phyloP scores from a whole-genome alignment of 2,329 filamentous ascomycete species.

The Nakataea oryzae region DNA sequence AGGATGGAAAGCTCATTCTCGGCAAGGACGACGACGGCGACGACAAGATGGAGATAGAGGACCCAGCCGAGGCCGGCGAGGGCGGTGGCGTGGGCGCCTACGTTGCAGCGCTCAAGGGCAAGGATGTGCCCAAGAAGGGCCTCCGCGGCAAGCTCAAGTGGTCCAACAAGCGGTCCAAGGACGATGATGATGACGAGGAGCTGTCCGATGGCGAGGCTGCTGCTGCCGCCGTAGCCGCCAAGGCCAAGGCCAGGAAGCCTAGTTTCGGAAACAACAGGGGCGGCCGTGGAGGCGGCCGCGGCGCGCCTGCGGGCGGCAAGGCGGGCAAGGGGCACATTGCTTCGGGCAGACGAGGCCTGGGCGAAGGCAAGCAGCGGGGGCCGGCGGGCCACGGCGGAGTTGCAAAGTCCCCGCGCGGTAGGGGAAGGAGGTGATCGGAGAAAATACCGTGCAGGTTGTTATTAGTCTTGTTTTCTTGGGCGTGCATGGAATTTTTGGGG shows the following conservation, averaged over 20 bases:
- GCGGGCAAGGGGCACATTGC: conserved; percentile 19
- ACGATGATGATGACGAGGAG: conserved; percentile 34
- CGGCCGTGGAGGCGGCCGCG: conserved; percentile 18
- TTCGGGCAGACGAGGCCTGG: conserved; percentile 19
- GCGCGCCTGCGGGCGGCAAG: conserved; percentile 18
- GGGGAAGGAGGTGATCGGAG: not conserved
- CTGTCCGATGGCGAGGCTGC: conserved; percentile 23
- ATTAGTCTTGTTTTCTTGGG: not conserved
- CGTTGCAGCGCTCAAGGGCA: conserved; percentile 57
- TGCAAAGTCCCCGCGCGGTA: conserved; percentile 12
- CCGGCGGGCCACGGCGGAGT: conserved; percentile 12
- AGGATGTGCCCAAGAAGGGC: conserved; percentile 54
- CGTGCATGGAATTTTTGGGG: not conserved
- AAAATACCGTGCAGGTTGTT: not conserved
- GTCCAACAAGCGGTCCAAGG: conserved; percentile 47
- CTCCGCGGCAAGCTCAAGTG: conserved; percentile 62
- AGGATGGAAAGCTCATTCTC: conserved; percentile 74
- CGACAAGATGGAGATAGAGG: conserved; percentile 51
- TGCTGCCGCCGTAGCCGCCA: conserved; percentile 27
- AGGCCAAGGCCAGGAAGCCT: conserved; percentile 35
- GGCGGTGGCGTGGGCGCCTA: conserved; percentile 56
- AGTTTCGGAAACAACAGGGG: conserved; percentile 19
- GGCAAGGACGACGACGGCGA: conserved; percentile 44
- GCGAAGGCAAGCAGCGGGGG: conserved; percentile 18
- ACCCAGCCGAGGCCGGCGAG: conserved; percentile 24